These are phyloP conservation scores for Leishmania turanica DNA, from an alignment of 208 protist species.

Conservation along the genomic window DNA sequence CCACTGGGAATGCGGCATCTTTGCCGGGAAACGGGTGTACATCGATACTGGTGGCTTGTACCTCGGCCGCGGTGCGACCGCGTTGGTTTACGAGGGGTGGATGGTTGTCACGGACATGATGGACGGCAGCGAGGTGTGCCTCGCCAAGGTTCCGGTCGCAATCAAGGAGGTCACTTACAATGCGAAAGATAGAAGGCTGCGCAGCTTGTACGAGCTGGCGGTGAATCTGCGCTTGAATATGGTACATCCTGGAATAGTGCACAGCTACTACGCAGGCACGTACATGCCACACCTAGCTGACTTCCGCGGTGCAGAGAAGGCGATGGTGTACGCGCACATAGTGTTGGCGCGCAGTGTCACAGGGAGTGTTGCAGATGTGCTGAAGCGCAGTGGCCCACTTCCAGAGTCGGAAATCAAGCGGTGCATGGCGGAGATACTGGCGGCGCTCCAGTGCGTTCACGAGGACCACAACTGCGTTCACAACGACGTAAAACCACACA, in stretches of 20 bases:
- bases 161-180: slow-evolving; percentile 31
- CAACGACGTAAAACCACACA: slow-evolving; percentile 88
- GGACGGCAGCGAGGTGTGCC: slow-evolving; percentile 9
- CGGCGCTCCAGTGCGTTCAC: slow-evolving; percentile 62
- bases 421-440: slow-evolving; percentile 44
- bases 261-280: slow-evolving; percentile 17
- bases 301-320: background rate
- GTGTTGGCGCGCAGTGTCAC: slow-evolving; percentile 22
- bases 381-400: slow-evolving; percentile 29
- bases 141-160: slow-evolving; percentile 20
- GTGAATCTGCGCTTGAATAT: slow-evolving; percentile 20
- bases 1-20: slow-evolving; percentile 34
- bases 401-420: slow-evolving; percentile 18
- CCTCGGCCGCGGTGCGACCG: slow-evolving; percentile 22
- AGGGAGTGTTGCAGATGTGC: slow-evolving; percentile 31
- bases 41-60: slow-evolving; percentile 9
- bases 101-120: slow-evolving; percentile 19
- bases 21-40: slow-evolving; percentile 24
- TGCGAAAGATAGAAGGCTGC: slow-evolving; percentile 13
- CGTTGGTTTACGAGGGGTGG: slow-evolving; percentile 19
- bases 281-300: slow-evolving; percentile 6
- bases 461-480: slow-evolving; percentile 50
- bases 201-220: slow-evolving; percentile 11
- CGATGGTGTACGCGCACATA: slow-evolving; percentile 13
- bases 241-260: slow-evolving; percentile 24